A percentile compares a stretch with the other conserved stretches of the same genome.
Conservation (phyloP, 257 asterid species). For the Jacaranda copaia region DNA sequence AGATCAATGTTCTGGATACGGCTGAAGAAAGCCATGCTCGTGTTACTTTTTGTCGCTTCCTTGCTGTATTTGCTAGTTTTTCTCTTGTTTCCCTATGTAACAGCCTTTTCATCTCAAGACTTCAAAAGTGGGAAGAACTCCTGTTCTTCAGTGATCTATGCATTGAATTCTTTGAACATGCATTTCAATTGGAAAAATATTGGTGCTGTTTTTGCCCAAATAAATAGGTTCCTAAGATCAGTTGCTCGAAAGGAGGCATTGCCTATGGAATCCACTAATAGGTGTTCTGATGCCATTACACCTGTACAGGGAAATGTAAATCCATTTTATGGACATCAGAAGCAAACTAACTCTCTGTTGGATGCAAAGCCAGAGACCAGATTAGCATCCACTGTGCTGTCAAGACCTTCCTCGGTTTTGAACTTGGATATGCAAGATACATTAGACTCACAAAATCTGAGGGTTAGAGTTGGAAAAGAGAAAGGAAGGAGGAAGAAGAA, state of each 20-base stretch:
- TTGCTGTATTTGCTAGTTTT: conserved; percentile 51
- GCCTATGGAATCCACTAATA: conserved; percentile 46
- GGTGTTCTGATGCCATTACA: conserved; percentile 36
- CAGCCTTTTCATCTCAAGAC: conserved; percentile 43
- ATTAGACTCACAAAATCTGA: conserved; percentile 51
- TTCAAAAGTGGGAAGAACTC: conserved; percentile 49
- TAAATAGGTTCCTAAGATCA: conserved; percentile 47
- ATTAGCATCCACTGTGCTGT: conserved; percentile 4
- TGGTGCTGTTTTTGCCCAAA: conserved; percentile 40
- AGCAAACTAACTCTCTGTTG: conserved; percentile 34
- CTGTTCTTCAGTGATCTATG: conserved; percentile 28
- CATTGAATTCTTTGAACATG: conserved; percentile 39
- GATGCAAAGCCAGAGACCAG: conserved; percentile 47
- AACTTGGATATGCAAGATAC: conserved; percentile 45
- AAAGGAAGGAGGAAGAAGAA: conserved; percentile 79
- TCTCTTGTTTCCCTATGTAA: conserved; percentile 48
- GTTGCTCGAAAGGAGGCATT: conserved; percentile 46
- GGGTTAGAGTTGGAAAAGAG: conserved; percentile 68
- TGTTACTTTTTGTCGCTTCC: conserved; percentile 50
- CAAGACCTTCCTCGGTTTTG: conserved; percentile 39
- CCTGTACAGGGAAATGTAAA: conserved; percentile 30
- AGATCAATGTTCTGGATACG: conserved; percentile 65
- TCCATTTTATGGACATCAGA: conserved; percentile 31
- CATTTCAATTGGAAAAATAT: conserved; percentile 35
- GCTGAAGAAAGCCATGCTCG: conserved; percentile 51